Percentiles rank a stretch among this genome's conserved stretches.
phyloP scores from a whole-genome alignment of 805 yeast species.

The Candida koratica region DNA sequence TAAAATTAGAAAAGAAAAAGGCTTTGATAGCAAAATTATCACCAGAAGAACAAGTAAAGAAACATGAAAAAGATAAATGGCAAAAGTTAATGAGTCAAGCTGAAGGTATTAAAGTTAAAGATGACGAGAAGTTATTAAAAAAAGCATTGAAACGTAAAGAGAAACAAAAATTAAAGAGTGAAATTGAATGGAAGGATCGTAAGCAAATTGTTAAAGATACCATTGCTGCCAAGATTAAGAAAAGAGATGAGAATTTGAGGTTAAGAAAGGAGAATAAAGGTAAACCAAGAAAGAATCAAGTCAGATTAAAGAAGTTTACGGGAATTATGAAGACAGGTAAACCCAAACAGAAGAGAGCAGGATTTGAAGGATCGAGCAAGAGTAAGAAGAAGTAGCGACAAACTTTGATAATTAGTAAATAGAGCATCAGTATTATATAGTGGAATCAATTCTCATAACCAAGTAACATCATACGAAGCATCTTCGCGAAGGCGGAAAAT shows the following conservation, averaged over 20 bases:
- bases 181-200: conserved; percentile 89
- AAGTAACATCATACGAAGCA: too few species aligned
- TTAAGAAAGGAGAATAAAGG: conserved; percentile 85
- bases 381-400: conserved; percentile 25
- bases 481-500: conserved; percentile 8
- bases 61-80: conserved; percentile 80
- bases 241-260: conserved; percentile 88
- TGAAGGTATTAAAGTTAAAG: conserved; percentile 83
- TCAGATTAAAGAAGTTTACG: conserved; percentile 62
- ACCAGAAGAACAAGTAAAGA: conserved; percentile 54
- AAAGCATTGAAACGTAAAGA: conserved; percentile 84
- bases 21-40: conserved; percentile 56
- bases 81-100: conserved; percentile 75
- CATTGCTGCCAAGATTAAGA: conserved; percentile 69
- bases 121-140: conserved; percentile 82
- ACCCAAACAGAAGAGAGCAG: conserved; percentile 60
- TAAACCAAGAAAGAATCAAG: conserved; percentile 68
- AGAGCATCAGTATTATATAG: conserved; percentile 1
- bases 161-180: conserved; percentile 78
- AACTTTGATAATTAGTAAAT: not conserved
- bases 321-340: conserved; percentile 42
- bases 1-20: conserved; percentile 70
- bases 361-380: conserved; percentile 76
- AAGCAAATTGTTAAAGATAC: conserved; percentile 73
- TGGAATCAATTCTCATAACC: too few species aligned